Evolutionary conservation across 225 moss, liverwort and hornwort genomes (phyloP).

Genomic region (Anthoceros angustus): DNA sequence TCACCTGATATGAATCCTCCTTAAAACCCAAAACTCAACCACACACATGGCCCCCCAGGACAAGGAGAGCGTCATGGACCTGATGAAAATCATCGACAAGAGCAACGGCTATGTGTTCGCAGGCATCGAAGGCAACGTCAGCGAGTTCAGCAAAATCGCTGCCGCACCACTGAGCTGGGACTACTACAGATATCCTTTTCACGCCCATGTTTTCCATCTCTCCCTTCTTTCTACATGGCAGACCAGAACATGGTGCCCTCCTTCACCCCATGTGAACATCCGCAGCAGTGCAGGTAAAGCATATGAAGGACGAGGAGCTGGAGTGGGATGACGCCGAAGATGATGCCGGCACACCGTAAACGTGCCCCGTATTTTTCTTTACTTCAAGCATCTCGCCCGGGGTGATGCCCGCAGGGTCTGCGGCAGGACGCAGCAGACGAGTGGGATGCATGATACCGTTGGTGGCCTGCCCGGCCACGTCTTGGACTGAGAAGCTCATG

Average conservation of each 20-base stretch:
- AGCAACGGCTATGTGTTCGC: slow-evolving; percentile 96
- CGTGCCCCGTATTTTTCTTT: too few relatives aligned
- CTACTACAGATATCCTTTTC: slow-evolving; percentile 88
- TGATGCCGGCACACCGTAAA: not conserved
- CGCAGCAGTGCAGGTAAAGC: slow-evolving; percentile 86
- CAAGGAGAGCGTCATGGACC: slow-evolving; percentile 86
- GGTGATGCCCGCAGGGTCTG: too few relatives aligned
- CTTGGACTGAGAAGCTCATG: too few relatives aligned
- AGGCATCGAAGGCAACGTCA: slow-evolving; percentile 79
- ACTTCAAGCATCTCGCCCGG: too few relatives aligned
- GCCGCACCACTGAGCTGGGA: slow-evolving; percentile 83
- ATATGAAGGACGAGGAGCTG: slow-evolving; percentile 40
- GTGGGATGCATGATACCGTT: too few relatives aligned
- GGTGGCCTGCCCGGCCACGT: too few relatives aligned
- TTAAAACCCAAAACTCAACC: not conserved
- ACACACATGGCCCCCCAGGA: slow-evolving; percentile 32
- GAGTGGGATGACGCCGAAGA: not conserved
- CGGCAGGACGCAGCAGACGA: too few relatives aligned
- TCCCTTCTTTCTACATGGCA: not conserved
- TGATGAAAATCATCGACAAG: slow-evolving; percentile 82
- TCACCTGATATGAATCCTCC: not conserved
- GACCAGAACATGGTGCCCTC: not conserved
- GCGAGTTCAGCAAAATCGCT: slow-evolving; percentile 69
- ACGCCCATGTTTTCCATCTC: not conserved
- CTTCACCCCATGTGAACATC: slow-evolving; percentile 35